phyloP scores from a whole-genome alignment of 345 rosid species.

The Rhizophora mangle region DNA sequence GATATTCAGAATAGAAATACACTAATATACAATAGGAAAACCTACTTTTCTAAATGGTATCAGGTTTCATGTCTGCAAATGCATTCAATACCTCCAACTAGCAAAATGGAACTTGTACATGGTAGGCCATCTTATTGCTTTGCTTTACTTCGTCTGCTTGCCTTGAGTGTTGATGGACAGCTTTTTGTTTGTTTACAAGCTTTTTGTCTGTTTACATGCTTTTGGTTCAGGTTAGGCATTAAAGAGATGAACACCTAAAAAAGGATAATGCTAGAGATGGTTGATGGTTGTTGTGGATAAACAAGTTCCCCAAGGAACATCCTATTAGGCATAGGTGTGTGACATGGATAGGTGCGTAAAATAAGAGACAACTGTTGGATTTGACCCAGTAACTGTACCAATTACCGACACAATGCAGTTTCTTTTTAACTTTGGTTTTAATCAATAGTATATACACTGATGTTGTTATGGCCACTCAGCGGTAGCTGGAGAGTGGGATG shows the following conservation, averaged over 20 bases:
- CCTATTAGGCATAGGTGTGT: background rate
- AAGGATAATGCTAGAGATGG: background rate
- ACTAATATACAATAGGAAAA: too few relatives aligned
- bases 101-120: background rate
- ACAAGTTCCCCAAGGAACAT: background rate
- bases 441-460: background rate
- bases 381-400: background rate
- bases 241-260: background rate
- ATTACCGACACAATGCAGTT: background rate
- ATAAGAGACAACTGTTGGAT: background rate
- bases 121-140: background rate
- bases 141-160: background rate
- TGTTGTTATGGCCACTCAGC: background rate
- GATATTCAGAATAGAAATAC: too few relatives aligned
- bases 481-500: background rate
- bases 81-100: background rate
- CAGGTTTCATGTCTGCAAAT: background rate
- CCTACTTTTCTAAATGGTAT: background rate
- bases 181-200: background rate
- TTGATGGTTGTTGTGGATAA: background rate
- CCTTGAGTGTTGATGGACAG: background rate
- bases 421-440: background rate
- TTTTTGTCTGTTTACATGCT: background rate
- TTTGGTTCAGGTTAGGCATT: background rate
- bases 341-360: background rate